Base-by-base conservation (phyloP, 805 yeast genomes). In the Kockiozyma suomiensis region DNA sequence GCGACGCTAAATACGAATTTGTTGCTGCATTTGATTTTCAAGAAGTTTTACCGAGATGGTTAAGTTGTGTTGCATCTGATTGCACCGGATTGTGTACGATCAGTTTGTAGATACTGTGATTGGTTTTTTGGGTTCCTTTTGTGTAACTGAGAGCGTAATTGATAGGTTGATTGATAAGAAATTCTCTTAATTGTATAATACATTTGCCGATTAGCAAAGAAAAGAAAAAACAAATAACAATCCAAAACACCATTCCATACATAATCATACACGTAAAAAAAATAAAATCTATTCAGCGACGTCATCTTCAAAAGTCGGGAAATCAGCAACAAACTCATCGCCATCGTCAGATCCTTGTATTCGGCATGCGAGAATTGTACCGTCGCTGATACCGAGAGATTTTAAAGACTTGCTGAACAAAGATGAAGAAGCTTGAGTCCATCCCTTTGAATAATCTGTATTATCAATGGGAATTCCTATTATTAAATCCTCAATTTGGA, bases 1-100 rank as follows among this genome's bases (percentile, higher is more conserved):
- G 91, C 84, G 5, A 77, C 78, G 23, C 83, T 92, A 65, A 85
- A 87, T 70, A 85, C 96, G 3, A 82, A 86, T 59, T 78, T 84
- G 54, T 75, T 90, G 67, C 79, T 88, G 21, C 82, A 83, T 15
- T 83, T 92, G 62, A 82, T 92, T 23, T 86, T 90, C 73, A 80
- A 80, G 65, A 87, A 87, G 73, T 85, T 89, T 49, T 64, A 64
- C 30, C 30, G 64, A n/a, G 66, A 62, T 33, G 66, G 56, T 28
- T 62, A 25, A 30, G 15, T 10, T 23, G 26, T 52, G 10, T 23
- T n/a, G n/a, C n/a, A n/a, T n/a, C n/a, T 40, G 8, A 21, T 23
- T 51, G n/a, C n/a, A n/a, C n/a, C n/a, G n/a, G n/a, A n/a, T n/a
- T n/a, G n/a, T 50, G 28, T 38, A 19, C 28, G 42, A 33, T 50